Percentiles rank a stretch among this genome's conserved stretches.
phyloP scores from a whole-genome alignment of 2,329 filamentous ascomycete species.

The Metarhizium guizhouense region DNA sequence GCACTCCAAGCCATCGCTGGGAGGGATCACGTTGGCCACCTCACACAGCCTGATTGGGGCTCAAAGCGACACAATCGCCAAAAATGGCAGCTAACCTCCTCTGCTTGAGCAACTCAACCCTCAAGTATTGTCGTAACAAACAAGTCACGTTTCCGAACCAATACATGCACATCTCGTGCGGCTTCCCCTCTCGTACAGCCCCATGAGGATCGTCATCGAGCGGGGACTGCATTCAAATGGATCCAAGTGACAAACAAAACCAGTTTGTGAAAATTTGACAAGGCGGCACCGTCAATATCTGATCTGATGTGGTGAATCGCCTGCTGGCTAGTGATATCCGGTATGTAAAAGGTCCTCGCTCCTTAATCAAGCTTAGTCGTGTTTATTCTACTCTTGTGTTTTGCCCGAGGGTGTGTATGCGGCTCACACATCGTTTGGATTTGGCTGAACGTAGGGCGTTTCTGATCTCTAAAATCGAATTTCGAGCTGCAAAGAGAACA shows the following conservation, averaged over 20 bases:
- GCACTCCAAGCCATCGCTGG: not conserved
- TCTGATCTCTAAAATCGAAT: no score
- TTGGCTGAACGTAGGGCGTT: not conserved
- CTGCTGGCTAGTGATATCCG: not conserved
- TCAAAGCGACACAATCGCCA: not conserved
- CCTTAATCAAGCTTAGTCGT: not conserved
- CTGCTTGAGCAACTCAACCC: not conserved
- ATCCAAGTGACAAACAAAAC: not conserved
- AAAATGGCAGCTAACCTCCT: not conserved
- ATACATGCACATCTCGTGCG: not conserved
- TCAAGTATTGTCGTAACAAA: not conserved
- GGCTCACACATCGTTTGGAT: not conserved
- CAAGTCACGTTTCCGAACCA: not conserved
- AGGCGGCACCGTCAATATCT: not conserved
- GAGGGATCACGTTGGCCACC: not conserved
- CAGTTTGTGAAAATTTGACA: not conserved
- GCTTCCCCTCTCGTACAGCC: not conserved
- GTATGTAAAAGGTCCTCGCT: not conserved
- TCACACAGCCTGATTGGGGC: not conserved
- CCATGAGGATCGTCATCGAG: not conserved
- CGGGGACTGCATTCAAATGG: not conserved
- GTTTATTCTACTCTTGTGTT: not conserved
- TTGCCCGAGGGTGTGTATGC: not conserved
- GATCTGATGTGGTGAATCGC: not conserved
- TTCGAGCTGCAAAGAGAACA: not conserved